Percentiles rank a stretch among this genome's conserved stretches.
These are phyloP conservation scores for Xerocomellus dryophilus DNA, from an alignment of 768 basidiomycete species.

Conservation along the genomic window DNA sequence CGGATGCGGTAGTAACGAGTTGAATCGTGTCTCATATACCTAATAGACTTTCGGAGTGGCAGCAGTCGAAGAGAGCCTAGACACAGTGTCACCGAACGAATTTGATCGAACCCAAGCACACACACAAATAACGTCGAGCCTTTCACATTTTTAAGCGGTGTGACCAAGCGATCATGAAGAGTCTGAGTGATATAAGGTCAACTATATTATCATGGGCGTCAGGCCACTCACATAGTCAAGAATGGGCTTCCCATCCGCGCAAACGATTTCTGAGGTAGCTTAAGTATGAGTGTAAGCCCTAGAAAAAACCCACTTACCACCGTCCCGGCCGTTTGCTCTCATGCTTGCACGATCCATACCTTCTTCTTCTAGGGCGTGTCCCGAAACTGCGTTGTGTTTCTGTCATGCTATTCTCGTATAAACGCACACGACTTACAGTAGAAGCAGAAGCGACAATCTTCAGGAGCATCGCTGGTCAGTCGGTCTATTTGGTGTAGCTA, in stretches of 20 bases:
- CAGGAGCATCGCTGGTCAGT: slow-evolving; percentile 40
- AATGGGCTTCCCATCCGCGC: slow-evolving; percentile 19
- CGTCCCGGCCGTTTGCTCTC: slow-evolving; percentile 49
- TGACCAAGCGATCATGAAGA: slow-evolving; percentile 20
- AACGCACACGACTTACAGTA: slow-evolving; percentile 41
- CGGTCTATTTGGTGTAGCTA: slow-evolving; percentile 41
- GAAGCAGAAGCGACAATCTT: slow-evolving; percentile 51
- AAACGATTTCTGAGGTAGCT: slow-evolving; percentile 17
- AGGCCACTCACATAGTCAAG: slow-evolving; percentile 20
- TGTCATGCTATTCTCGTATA: not conserved
- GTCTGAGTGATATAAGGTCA: slow-evolving; percentile 9
- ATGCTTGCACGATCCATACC: slow-evolving; percentile 26
- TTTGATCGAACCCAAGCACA: not conserved
- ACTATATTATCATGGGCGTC: not conserved
- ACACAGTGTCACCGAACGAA: not conserved
- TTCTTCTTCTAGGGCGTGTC: slow-evolving; percentile 21
- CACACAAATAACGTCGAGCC: slow-evolving; percentile 22
- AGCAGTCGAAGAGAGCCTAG: slow-evolving; percentile 31
- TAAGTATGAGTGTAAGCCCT: not conserved
- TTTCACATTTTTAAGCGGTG: slow-evolving; percentile 17
- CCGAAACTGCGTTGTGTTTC: slow-evolving; percentile 14
- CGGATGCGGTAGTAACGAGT: not conserved
- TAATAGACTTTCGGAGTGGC: slow-evolving; percentile 28
- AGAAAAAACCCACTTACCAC: slow-evolving; percentile 33
- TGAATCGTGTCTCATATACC: slow-evolving; percentile 11